Evolutionary conservation across 73 alveolate genomes (phyloP), one percentile per base, ranked within the genome.

Genomic region (Halteria grandinella): DNA sequence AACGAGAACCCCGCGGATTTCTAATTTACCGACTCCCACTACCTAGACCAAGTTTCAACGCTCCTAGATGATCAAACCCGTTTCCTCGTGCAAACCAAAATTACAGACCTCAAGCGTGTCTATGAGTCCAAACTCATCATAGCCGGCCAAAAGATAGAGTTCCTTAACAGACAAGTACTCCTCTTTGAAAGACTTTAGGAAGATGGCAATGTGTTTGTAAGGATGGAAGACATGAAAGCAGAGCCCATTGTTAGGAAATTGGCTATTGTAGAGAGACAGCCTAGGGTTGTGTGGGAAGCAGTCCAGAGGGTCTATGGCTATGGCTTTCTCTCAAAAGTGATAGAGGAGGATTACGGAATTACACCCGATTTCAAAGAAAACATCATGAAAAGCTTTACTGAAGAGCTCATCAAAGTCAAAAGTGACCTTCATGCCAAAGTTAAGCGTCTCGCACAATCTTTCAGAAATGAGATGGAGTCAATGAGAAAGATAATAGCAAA

Each of bases 281-380:
- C 89, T 0, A 39, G 52, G 14, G 25, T 74, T 2, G 15, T 79
- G 31, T 79, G 89, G 89, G 49, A 51, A 17, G 89, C 89, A 0
- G 20, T 79, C 20, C 60, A 63, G 32, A 21, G 23, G 11, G 73
- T 54, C 20, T 79, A 12, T 50, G 89, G 89, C 25, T 74, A 63
- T 36, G 83, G 89, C 31, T 79, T 50, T 60, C 66, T 79, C 77
- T 52, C 20, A 21, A 58, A 60, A 18, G 66, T 74, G 27, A 79
- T 79, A 28, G 83, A 79, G 75, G 51, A 57, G 64, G 89, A 79
- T 44, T 79, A 32, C 48, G 89, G 89, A 0, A 62, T 79, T 34
- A 66, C 62, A 17, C 71, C 89, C 1, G 75, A 57, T 10, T 43
- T 58, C 24, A 44, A 64, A 17, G 58, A 79, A 40, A 24, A 72